phyloP scores from a whole-genome alignment of 345 rosid genomes.

The Punica granatum region DNA sequence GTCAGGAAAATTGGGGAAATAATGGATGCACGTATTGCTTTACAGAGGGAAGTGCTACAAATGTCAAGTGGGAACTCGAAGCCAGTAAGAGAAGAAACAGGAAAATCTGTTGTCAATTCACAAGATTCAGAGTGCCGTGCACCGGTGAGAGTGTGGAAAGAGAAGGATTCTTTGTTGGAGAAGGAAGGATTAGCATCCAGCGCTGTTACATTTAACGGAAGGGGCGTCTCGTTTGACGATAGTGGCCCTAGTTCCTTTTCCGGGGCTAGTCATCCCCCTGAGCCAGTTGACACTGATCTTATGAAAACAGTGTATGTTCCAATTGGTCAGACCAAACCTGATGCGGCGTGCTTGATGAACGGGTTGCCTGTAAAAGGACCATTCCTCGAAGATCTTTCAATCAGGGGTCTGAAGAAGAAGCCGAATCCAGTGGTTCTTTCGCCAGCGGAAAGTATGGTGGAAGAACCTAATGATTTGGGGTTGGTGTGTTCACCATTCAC shows the following conservation, averaged over 20 bases:
- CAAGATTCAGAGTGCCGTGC: slow-evolving; percentile 25
- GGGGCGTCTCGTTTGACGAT: slow-evolving; percentile 56
- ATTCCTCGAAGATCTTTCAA: slow-evolving; percentile 64
- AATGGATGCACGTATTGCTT: slow-evolving; percentile 6
- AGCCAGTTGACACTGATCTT: slow-evolving; percentile 80
- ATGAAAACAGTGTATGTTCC: slow-evolving; percentile 68
- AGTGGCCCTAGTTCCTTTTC: slow-evolving; percentile 61
- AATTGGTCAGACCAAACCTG: slow-evolving; percentile 50
- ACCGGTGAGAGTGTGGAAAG: slow-evolving; percentile 51
- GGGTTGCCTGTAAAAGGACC: slow-evolving; percentile 66
- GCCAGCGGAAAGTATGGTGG: slow-evolving; percentile 60
- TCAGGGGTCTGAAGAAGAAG: slow-evolving; percentile 54
- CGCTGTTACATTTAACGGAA: slow-evolving; percentile 35
- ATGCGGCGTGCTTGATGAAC: slow-evolving; percentile 59
- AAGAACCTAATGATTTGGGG: slow-evolving; percentile 45
- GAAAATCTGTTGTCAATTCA: slow-evolving; percentile 25
- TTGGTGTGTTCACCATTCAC: slow-evolving; percentile 47
- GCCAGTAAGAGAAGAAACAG: slow-evolving; percentile 27
- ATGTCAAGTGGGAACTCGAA: slow-evolving; percentile 10
- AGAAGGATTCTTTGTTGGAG: slow-evolving; percentile 38
- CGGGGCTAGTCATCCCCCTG: slow-evolving; percentile 96
- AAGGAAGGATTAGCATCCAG: slow-evolving; percentile 35
- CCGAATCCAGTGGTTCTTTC: slow-evolving; percentile 43
- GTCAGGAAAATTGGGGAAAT: slow-evolving; percentile 21
- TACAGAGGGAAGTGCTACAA: slow-evolving; percentile 7